Evolutionary conservation across 352 stramenopile species (phyloP).

Genomic region (Phytophthora citrophthora): DNA sequence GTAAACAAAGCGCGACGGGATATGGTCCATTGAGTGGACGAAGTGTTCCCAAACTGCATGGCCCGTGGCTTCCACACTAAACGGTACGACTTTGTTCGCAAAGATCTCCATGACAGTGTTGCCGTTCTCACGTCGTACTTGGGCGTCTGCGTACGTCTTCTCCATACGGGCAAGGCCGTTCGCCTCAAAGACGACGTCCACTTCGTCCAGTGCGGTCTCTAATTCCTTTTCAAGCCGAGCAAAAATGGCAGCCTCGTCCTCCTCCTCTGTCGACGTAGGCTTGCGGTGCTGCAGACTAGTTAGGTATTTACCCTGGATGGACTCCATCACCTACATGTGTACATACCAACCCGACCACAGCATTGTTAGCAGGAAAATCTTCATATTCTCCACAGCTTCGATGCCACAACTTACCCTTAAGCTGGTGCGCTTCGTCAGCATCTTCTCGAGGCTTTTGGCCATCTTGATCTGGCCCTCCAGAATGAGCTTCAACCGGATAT

Average conservation of each 20-base stretch:
- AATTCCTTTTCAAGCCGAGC: conserved; percentile 49
- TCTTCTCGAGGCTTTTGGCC: conserved; percentile 57
- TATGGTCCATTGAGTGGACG: conserved; percentile 59
- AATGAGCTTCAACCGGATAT: conserved; percentile 59
- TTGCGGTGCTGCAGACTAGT: conserved; percentile 48
- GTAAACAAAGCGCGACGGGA: conserved; percentile 63
- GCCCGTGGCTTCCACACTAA: conserved; percentile 45
- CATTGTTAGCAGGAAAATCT: conserved; percentile 28
- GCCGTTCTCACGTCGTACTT: conserved; percentile 53
- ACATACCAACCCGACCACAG: conserved; percentile 31
- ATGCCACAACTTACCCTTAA: conserved; percentile 33
- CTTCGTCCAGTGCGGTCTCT: conserved; percentile 45
- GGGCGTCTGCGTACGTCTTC: conserved; percentile 52
- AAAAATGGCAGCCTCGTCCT: conserved; percentile 59
- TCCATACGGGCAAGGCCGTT: conserved; percentile 58
- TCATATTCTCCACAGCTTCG: neutral
- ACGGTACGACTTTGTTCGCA: conserved; percentile 65
- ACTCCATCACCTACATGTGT: conserved; percentile 50
- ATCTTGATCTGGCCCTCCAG: conserved; percentile 62
- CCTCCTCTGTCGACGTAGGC: conserved; percentile 42
- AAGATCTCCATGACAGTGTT: conserved; percentile 60
- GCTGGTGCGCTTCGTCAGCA: conserved; percentile 61
- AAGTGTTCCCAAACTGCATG: conserved; percentile 64
- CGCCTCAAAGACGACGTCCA: conserved; percentile 58
- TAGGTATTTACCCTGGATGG: conserved; percentile 51